These are phyloP conservation scores for Geopyxis carbonaria DNA, from an alignment of 495 filamentous ascomycete species.

Conservation along the genomic window DNA sequence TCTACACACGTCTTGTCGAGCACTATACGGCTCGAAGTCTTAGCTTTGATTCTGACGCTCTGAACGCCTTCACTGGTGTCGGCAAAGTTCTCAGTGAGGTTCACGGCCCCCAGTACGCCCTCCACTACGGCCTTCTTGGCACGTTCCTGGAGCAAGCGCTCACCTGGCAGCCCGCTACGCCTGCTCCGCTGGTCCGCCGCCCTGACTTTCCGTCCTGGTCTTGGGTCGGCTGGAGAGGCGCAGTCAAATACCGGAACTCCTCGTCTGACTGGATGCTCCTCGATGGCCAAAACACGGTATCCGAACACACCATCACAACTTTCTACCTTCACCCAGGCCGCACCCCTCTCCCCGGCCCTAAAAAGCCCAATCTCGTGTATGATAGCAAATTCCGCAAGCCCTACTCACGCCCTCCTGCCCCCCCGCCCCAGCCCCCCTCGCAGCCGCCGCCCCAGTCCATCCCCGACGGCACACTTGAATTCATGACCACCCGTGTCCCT, in stretches of 20 bases:
- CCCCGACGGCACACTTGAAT: no score
- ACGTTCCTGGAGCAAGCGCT: background rate
- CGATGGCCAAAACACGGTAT: no score
- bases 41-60: background rate
- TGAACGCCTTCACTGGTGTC: conserved; percentile 1
- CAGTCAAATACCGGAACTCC: background rate
- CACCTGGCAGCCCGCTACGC: background rate
- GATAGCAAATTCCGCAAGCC: background rate
- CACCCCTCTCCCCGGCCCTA: background rate
- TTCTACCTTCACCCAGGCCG: background rate
- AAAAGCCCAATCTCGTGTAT: background rate
- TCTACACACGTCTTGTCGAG: background rate
- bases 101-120: background rate
- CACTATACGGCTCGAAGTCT: background rate
- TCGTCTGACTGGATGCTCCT: no score
- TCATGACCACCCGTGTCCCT: no score
- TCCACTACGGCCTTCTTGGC: background rate
- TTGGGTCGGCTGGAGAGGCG: background rate
- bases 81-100: background rate
- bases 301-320: background rate
- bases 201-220: background rate
- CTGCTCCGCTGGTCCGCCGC: background rate
- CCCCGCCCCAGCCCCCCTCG: no score
- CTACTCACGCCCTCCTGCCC: no score
- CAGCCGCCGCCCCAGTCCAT: no score